These are phyloP conservation scores for Penicillium sp. DNA, from an alignment of 2,329 filamentous ascomycete species.

Conservation along the genomic window DNA sequence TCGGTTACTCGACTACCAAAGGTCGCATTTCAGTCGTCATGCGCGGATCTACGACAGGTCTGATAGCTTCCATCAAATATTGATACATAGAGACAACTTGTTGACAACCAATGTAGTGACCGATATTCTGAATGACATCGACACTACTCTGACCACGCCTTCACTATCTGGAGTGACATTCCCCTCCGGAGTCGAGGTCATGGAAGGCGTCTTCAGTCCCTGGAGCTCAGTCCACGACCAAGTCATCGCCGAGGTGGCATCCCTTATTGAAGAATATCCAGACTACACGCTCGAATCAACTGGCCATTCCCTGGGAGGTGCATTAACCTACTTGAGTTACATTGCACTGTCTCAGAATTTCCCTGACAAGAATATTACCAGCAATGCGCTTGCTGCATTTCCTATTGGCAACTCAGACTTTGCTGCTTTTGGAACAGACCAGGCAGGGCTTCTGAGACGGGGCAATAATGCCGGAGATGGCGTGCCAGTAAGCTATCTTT, in stretches of 20 bases:
- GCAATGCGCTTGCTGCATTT: slow-evolving; percentile 30
- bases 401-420: slow-evolving; percentile 26
- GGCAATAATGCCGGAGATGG: background rate
- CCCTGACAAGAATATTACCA: slow-evolving; percentile 24
- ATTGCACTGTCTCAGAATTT: slow-evolving; percentile 29
- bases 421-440: background rate
- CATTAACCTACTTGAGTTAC: slow-evolving; percentile 30
- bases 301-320: slow-evolving; percentile 29
- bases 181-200: slow-evolving; percentile 24
- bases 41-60: slow-evolving; percentile 28
- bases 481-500: background rate
- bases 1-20: slow-evolving; percentile 24
- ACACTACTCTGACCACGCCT: slow-evolving; percentile 22
- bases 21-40: slow-evolving; percentile 28
- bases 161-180: slow-evolving; percentile 26
- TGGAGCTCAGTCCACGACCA: slow-evolving; percentile 27
- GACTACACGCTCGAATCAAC: slow-evolving; percentile 27
- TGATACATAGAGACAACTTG: background rate
- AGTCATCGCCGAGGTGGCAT: slow-evolving; percentile 26
- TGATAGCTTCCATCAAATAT: background rate
- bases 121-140: slow-evolving; percentile 25
- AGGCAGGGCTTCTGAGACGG: background rate
- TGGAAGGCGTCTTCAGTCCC: slow-evolving; percentile 24
- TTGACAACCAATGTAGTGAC: slow-evolving; percentile 7
- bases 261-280: slow-evolving; percentile 24